Evolutionary conservation across 306 rosid genomes (phyloP).

Genomic region (Trichosanthes cucumerina): DNA sequence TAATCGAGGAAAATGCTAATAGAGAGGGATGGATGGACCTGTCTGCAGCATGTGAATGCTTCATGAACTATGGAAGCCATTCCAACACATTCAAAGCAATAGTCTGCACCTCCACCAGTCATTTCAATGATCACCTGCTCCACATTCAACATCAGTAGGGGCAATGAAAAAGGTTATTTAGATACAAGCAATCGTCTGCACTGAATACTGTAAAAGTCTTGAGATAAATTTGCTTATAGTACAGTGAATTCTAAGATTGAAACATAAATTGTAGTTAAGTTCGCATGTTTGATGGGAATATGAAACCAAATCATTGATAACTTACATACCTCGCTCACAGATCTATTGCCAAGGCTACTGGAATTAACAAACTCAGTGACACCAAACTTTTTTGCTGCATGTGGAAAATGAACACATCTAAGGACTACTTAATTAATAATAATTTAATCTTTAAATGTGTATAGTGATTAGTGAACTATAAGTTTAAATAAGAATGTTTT

Average conservation of each 20-base stretch:
- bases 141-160: not conserved
- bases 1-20: not conserved
- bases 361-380: conserved; percentile 53
- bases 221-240: not conserved
- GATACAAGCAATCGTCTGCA: too few relatives aligned
- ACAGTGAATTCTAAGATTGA: not conserved
- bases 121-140: conserved; percentile 48
- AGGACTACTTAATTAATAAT: not conserved
- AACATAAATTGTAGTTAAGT: not conserved
- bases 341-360: conserved; percentile 37
- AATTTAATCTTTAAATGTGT: not conserved
- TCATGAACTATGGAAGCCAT: conserved; percentile 57
- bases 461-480: not conserved
- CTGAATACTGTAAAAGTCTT: not conserved
- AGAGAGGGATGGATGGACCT: conserved; percentile 31
- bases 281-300: not conserved
- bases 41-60: conserved; percentile 71
- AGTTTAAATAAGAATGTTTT: not conserved
- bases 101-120: conserved; percentile 72
- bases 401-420: not conserved
- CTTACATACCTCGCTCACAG: conserved; percentile 55
- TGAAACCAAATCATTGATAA: not conserved
- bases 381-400: conserved; percentile 65
- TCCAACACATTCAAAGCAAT: conserved; percentile 87
- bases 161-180: not conserved